Conservation (phyloP, 1,139 yeast genomes). For the Hyphopichia fennica region DNA sequence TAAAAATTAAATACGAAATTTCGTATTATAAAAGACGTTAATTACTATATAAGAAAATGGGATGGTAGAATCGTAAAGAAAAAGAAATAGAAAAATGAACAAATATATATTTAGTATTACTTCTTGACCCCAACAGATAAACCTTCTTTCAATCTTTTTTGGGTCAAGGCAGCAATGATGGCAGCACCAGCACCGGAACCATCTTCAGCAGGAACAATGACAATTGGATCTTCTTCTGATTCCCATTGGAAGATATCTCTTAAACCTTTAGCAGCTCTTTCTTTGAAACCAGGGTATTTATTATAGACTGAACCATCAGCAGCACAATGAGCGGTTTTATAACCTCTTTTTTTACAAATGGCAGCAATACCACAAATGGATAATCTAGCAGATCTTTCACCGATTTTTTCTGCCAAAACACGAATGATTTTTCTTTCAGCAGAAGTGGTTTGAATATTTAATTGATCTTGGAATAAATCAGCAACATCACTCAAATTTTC, state of each 20-base stretch:
- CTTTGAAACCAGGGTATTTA: constrained; percentile 89
- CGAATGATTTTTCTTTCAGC: constrained; percentile 85
- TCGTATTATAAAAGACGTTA: too few relatives aligned
- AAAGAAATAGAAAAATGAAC: too few relatives aligned
- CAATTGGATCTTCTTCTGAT: constrained; percentile 67
- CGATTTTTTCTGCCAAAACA: constrained; percentile 80
- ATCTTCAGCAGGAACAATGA: constrained; percentile 89
- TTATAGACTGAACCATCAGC: constrained; percentile 97
- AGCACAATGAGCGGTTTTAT: constrained; percentile 81
- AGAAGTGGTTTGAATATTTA: constrained; percentile 64
- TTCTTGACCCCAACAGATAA: constrained; percentile 66
- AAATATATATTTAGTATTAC: not conserved
- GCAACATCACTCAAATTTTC: constrained; percentile 80
- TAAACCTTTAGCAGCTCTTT: constrained; percentile 85
- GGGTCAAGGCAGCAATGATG: constrained; percentile 90
- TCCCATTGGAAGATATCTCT: constrained; percentile 90
- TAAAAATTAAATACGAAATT: too few relatives aligned
- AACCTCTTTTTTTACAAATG: constrained; percentile 82
- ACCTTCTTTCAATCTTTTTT: constrained; percentile 69
- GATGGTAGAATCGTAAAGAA: too few relatives aligned
- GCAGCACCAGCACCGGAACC: constrained; percentile 99
- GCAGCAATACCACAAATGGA: constrained; percentile 97
- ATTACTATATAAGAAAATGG: too few relatives aligned
- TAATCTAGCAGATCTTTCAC: constrained; percentile 89
- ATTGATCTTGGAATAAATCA: constrained; percentile 57